Base-by-base conservation (phyloP, 495 filamentous ascomycete genomes). In the Usnea hakonensis region DNA sequence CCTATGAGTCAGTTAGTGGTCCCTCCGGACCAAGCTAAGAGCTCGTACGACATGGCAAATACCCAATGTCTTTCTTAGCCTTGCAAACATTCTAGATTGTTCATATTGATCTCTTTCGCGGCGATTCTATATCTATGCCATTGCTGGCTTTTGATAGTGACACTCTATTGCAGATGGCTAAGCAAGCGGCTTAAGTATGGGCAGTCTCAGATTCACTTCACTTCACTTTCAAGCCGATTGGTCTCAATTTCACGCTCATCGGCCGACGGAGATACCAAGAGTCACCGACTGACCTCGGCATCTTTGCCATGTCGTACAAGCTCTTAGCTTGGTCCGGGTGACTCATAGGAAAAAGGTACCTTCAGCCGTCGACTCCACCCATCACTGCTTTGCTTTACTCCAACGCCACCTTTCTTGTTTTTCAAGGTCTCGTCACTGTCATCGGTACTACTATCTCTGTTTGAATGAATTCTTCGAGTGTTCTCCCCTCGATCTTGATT, bases 401-500 rank as follows among this genome's bases (percentile, higher is more conserved):
- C 35, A 41, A 26, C 55, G 13, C 32, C 21, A 14, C 38, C 56
- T 14, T 43, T 10, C 17, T 14, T 44, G 38, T 58, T 21, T 32
- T 19, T 8, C 56, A 44, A 44, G 3, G 37, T 58, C 56, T 58
- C 43, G 56, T 44, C 43, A 44, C 38, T 41, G 2, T 37, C 36
- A 23, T 14, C 30, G 3, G 21, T 36, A 5, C n/a, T 28, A 52
- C 32, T 43, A 37, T 43, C 43, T 21, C 56, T 32, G 56, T 33
- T 33, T 3, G 38, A n/a, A 41, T 58, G 33, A 43, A 21, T 58
- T 14, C 23, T 58, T 8, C 55, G 11, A 10, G 55, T 36, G 19
- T 41, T 35, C 30, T 58, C 55, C n/a, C 32, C 35, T 58, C 55
- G 58, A 36, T 43, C 32, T 36, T 50, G 28, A 21, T 37, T 23